These are phyloP conservation scores for Phytophthora fragariaefolia DNA, from an alignment of 352 stramenopile species.

Conservation along the genomic window DNA sequence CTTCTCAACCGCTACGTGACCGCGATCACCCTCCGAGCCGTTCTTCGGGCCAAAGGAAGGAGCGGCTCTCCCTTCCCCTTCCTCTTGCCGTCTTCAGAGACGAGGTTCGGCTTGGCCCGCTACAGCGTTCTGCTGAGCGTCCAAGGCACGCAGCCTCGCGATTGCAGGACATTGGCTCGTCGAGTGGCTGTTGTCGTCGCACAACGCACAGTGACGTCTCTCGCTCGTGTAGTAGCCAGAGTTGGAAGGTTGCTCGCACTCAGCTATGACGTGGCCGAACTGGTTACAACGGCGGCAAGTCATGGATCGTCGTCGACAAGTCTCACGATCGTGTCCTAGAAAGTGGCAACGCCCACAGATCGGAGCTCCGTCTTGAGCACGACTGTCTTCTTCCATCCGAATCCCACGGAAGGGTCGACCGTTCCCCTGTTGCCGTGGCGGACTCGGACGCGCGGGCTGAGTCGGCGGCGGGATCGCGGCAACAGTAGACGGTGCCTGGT, in stretches of 20 bases:
- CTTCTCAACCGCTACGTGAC: too few species aligned
- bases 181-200: too few species aligned
- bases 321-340: not conserved
- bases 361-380: not conserved
- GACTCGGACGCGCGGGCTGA: not conserved
- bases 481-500: not conserved
- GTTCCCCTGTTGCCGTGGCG: not conserved
- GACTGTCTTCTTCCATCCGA: not conserved
- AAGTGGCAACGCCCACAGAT: conserved; percentile 2
- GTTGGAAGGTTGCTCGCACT: not conserved
- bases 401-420: not conserved
- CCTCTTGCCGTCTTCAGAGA: too few species aligned
- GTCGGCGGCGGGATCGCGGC: not conserved
- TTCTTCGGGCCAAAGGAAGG: too few species aligned
- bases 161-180: too few species aligned
- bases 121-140: too few species aligned
- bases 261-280: not conserved
- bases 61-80: too few species aligned
- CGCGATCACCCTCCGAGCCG: too few species aligned
- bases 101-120: too few species aligned
- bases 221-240: too few species aligned
- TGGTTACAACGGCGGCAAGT: not conserved
- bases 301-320: not conserved
- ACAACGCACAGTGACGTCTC: too few species aligned
- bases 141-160: too few species aligned